These are phyloP conservation scores for Carex myosuroides DNA, from an alignment of 176 grass and related monocot genomes.

Conservation along the genomic window DNA sequence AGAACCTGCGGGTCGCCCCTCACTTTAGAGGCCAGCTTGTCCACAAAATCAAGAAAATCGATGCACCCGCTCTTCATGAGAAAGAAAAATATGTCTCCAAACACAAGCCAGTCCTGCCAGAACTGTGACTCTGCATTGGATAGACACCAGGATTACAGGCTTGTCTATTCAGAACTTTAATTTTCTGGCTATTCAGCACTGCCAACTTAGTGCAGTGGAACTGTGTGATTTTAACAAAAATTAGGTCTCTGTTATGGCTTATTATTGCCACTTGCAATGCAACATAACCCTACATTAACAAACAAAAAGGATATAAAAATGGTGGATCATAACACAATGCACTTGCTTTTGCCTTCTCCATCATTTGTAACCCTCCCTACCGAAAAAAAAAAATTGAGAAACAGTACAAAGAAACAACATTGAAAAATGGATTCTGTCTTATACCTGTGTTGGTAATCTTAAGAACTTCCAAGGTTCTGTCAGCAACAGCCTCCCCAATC, in stretches of 20 bases:
- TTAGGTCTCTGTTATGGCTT: not conserved
- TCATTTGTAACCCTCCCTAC: not conserved
- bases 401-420: not conserved
- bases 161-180: not conserved
- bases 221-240: not conserved
- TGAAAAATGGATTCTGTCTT: not conserved
- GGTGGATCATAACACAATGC: not conserved
- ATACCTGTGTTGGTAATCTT: conserved; percentile 77
- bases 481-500: conserved; percentile 95
- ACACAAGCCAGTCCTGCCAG: conserved; percentile 98
- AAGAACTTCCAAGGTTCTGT: conserved; percentile 81
- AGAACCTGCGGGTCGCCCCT: conserved; percentile 80
- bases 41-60: conserved; percentile 96
- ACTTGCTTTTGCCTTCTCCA: not conserved
- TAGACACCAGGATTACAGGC: not conserved
- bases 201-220: not conserved
- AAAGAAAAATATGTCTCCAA: conserved; percentile 98
- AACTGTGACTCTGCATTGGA: conserved; percentile 62
- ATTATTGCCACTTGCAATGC: not conserved
- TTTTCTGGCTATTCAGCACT: not conserved
- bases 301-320: not conserved
- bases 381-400: not conserved
- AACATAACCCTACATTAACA: not conserved
- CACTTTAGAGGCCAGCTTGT: conserved; percentile 82
- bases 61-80: conserved; percentile 99